Evolutionary conservation across 1,139 yeast genomes (phyloP).

Genomic region (Pneumocystis sp.): DNA sequence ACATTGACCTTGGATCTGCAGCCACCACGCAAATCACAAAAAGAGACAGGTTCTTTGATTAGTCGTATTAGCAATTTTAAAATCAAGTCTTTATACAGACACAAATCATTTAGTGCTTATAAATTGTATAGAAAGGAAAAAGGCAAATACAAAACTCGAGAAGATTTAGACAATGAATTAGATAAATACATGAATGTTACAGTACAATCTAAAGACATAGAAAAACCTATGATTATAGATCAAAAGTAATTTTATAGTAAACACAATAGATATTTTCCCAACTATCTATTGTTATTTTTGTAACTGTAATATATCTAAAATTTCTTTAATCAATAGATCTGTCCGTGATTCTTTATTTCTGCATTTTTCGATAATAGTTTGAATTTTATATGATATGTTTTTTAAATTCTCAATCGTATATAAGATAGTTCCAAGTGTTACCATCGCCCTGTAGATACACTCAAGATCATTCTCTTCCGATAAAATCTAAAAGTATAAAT

Average conservation of each 20-base stretch:
- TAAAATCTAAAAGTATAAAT: not conserved
- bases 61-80: not conserved
- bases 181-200: not conserved
- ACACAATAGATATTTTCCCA: not conserved
- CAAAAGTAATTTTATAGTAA: not conserved
- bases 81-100: not conserved
- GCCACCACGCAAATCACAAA: not conserved
- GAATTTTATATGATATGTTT: not conserved
- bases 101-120: not conserved
- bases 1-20: not conserved
- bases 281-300: not conserved
- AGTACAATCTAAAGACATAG: not conserved
- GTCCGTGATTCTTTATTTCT: not conserved
- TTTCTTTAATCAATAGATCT: not conserved
- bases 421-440: constrained; percentile 38
- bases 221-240: not conserved
- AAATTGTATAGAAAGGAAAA: not conserved
- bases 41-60: not conserved
- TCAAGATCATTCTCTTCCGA: constrained; percentile 28
- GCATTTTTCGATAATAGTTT: not conserved
- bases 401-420: not conserved
- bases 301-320: not conserved
- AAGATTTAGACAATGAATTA: not conserved
- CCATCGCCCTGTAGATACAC: constrained; percentile 39
- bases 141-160: not conserved